These are phyloP conservation scores for Teunomyces lycoperdinae DNA, from an alignment of 805 yeast genomes.

Conservation along the genomic window DNA sequence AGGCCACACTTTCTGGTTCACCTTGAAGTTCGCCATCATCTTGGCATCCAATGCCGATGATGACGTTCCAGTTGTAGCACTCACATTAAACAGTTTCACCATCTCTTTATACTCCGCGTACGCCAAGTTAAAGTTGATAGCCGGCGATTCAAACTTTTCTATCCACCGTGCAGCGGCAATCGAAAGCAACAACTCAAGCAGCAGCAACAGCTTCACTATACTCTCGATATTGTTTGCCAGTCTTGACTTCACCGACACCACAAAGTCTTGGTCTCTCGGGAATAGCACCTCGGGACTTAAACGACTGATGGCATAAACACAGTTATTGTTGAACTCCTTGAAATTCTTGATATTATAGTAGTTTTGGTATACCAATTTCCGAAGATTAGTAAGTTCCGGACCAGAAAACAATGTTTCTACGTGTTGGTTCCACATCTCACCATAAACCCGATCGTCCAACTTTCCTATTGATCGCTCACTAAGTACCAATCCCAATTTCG, in stretches of 20 bases:
- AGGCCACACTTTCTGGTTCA: slow-evolving; percentile 54
- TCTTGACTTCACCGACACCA: slow-evolving; percentile 18
- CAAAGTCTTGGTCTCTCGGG: slow-evolving; percentile 25
- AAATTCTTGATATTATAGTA: slow-evolving; percentile 60
- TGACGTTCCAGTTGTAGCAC: slow-evolving; percentile 28
- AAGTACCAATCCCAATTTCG: slow-evolving; percentile 37
- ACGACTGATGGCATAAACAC: slow-evolving; percentile 38
- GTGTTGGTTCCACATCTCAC: slow-evolving; percentile 44
- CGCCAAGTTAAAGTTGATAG: slow-evolving; percentile 73
- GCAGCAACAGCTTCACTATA: slow-evolving; percentile 48
- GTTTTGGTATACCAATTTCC: slow-evolving; percentile 27
- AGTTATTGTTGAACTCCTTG: slow-evolving; percentile 45
- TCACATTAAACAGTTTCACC: slow-evolving; percentile 44
- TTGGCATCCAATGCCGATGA: slow-evolving; percentile 37
- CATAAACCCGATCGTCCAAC: slow-evolving; percentile 19
- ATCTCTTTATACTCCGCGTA: slow-evolving; percentile 70
- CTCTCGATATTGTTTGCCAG: slow-evolving; percentile 24
- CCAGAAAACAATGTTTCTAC: slow-evolving; percentile 20
- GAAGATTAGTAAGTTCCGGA: slow-evolving; percentile 11
- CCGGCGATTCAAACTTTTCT: slow-evolving; percentile 52
- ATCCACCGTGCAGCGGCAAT: slow-evolving; percentile 75
- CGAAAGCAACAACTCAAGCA: slow-evolving; percentile 66
- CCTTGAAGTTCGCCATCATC: slow-evolving; percentile 29
- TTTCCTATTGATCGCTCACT: slow-evolving; percentile 13
- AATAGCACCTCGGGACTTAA: slow-evolving; percentile 23